These are phyloP conservation scores for Aphanomyces cochlioides DNA, from an alignment of 352 stramenopile species.

Conservation along the genomic window DNA sequence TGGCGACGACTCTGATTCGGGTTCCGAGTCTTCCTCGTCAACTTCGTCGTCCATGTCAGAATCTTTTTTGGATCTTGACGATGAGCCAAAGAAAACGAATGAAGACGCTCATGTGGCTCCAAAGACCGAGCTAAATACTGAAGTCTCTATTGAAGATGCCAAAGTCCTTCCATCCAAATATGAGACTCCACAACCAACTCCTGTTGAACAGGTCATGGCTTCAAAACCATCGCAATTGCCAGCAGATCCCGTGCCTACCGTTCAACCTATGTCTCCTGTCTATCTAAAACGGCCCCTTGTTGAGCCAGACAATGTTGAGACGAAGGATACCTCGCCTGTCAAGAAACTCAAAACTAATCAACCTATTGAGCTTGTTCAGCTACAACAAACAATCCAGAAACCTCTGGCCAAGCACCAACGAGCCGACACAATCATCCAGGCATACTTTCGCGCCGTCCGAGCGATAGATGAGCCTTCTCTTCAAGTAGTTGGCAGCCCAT, in stretches of 20 bases:
- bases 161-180: neutral
- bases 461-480: neutral
- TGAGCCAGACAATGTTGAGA: too few relatives aligned
- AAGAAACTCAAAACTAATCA: too few relatives aligned
- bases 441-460: neutral
- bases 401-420: slow-evolving; percentile 3
- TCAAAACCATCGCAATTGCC: neutral
- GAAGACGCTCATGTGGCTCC: neutral
- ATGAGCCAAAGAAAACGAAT: too few relatives aligned
- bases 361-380: neutral
- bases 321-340: too few relatives aligned
- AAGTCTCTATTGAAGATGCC: neutral
- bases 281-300: too few relatives aligned
- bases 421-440: neutral
- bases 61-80: too few relatives aligned
- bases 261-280: neutral
- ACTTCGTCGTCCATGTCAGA: too few relatives aligned
- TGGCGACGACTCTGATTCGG: neutral
- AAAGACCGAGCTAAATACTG: neutral
- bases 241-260: neutral
- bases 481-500: neutral
- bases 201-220: neutral
- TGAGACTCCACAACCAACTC: too few relatives aligned
- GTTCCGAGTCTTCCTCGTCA: neutral
- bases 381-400: slow-evolving; percentile 1